Percentiles rank a stretch among this genome's conserved stretches.
phyloP scores from a whole-genome alignment of 2,329 filamentous ascomycete species.

The Colletotrichum karsti region DNA sequence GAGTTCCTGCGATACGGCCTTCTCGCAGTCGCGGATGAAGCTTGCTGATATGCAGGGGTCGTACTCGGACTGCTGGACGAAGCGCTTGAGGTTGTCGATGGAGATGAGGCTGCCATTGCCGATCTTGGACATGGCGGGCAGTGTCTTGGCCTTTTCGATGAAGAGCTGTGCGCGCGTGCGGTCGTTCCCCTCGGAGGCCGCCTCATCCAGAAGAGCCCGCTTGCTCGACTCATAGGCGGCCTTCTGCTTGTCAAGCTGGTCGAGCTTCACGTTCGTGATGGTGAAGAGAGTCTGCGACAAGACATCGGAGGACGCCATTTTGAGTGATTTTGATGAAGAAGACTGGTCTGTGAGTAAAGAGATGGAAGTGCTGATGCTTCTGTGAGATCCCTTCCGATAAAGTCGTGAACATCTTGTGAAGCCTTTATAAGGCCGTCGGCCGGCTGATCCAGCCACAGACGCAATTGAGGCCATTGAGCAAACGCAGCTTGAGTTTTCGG shows the following conservation, averaged over 20 bases:
- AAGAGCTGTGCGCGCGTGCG: slow-evolving; percentile 42
- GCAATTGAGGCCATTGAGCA: not conserved
- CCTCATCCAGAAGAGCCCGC: slow-evolving; percentile 44
- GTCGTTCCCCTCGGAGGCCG: slow-evolving; percentile 33
- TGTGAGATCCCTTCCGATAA: not conserved
- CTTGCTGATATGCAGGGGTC: slow-evolving; percentile 60
- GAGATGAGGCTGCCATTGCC: slow-evolving; percentile 39
- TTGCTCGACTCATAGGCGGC: slow-evolving; percentile 57
- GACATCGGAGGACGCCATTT: slow-evolving; percentile 45
- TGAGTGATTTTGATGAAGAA: not conserved
- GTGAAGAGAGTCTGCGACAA: slow-evolving; percentile 62
- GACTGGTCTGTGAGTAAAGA: not conserved
- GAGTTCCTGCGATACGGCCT: slow-evolving; percentile 54
- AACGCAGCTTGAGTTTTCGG: not conserved
- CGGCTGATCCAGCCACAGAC: not conserved
- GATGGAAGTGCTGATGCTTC: not conserved
- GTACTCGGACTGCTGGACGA: slow-evolving; percentile 60
- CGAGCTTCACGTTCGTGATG: slow-evolving; percentile 64
- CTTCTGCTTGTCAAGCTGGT: slow-evolving; percentile 62
- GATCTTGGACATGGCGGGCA: slow-evolving; percentile 40
- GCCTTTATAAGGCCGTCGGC: not conserved
- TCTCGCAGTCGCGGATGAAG: slow-evolving; percentile 55
- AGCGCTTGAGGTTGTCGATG: slow-evolving; percentile 54
- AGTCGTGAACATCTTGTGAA: not conserved
- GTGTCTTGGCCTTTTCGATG: slow-evolving; percentile 44